These are phyloP conservation scores for Aureoboletus auriporus DNA, from an alignment of 768 basidiomycete genomes.

Conservation along the genomic window DNA sequence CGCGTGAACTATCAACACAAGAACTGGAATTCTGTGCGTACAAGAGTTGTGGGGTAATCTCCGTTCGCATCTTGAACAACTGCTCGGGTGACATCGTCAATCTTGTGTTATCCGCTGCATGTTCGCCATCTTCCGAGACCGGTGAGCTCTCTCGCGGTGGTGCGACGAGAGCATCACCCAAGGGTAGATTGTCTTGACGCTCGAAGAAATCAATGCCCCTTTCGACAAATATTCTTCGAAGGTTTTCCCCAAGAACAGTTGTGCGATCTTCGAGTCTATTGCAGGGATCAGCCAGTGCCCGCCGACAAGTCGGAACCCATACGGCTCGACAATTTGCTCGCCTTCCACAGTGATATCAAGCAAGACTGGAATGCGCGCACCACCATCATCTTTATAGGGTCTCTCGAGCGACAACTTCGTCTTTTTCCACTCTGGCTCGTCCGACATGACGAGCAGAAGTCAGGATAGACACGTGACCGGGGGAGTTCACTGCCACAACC, in stretches of 20 bases:
- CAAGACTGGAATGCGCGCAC: conserved; percentile 55
- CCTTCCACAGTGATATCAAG: conserved; percentile 71
- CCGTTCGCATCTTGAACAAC: conserved; percentile 66
- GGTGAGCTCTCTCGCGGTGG: conserved; percentile 25
- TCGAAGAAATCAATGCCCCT: conserved; percentile 78
- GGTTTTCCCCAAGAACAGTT: conserved; percentile 57
- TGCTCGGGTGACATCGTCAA: conserved; percentile 70
- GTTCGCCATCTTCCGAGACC: conserved; percentile 24
- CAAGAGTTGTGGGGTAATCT: conserved; percentile 70
- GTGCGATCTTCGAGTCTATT: conserved; percentile 53
- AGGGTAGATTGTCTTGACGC: conserved; percentile 30
- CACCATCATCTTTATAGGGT: conserved; percentile 78
- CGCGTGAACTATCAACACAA: conserved; percentile 11
- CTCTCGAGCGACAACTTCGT: conserved; percentile 69
- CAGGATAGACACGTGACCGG: conserved; percentile 25
- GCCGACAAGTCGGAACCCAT: conserved; percentile 25
- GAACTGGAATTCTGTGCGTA: conserved; percentile 37
- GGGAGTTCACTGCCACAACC: not conserved
- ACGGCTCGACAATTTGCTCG: conserved; percentile 70
- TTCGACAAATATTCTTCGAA: conserved; percentile 68
- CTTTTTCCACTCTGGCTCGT: conserved; percentile 49
- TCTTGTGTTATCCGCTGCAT: conserved; percentile 27
- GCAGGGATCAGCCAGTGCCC: conserved; percentile 15
- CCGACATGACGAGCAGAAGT: conserved; percentile 15
- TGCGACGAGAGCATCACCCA: conserved; percentile 20